Evolutionary conservation across 768 basidiomycete genomes (phyloP), one percentile per base, ranked within the genome.

Genomic region (Scleroderma bovista): DNA sequence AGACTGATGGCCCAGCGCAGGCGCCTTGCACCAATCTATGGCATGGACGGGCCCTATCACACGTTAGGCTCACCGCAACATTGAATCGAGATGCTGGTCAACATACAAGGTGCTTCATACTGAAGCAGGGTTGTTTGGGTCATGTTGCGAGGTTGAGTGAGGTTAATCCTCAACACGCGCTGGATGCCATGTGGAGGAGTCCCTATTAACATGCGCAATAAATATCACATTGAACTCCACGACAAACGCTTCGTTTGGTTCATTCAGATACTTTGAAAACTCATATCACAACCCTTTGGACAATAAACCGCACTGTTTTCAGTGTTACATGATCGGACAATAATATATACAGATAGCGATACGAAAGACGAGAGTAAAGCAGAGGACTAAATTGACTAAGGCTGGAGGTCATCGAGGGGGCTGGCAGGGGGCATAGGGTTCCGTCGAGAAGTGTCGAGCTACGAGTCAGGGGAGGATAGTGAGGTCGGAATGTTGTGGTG

Each of bases 1-100:
- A 49, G 76, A 70, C 60, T 84, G 84, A 52, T 86, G 86, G 7
- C 84, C 84, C 13, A 82, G 84, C 17, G 81, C 79, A 36, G 88
- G 72, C 12, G 87, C 78, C 67, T 90, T 91, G 72, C 87, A 91
- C 90, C 90, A 93, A 64, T 92, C 89, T 46, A 93, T 67, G 55
- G 86, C 81, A 61, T 89, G 84, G 36, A 92, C 84, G 52, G 89
- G 88, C 88, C 88, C 91, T 92, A 17, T 37, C 46, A 47, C 56
- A 53, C 12, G 46, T 67, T 54, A 63, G 58, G 42, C 58, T 41
- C 32, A 22, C 41, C 49, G 32, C 24, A 47, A 29, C 13, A 33
- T 7, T 37, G 36, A 20, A 33, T 11, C 13, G 57, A n/a, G 9
- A 37, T 31, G 44, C 38, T 20, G 7, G n/a, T 47, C 24, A 46